Base-by-base conservation (phyloP, 2,329 filamentous ascomycete genomes). In the Geosmithia flava region DNA sequence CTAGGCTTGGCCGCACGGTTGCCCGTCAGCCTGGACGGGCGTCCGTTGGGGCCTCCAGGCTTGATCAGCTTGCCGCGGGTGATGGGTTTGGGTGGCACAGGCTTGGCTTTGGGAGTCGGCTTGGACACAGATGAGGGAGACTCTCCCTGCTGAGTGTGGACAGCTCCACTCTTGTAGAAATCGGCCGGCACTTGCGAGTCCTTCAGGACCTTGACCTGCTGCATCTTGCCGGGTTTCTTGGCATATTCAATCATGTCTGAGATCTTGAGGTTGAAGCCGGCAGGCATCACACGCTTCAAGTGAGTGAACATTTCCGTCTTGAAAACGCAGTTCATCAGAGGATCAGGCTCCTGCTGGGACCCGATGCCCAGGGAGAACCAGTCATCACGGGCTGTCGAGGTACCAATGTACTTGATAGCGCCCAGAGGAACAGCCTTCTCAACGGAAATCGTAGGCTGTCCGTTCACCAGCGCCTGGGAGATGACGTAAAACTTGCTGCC, bases 291-390 rank as follows among this genome's bases (percentile, higher is more conserved):
- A 46, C 80, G 81, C 60, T 83, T 81, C 69, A 98, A 81, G 53
- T 96, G 90, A 1, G 91, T 94, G 61, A 97, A 95, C 66, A 98
- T 83, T 60, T 98, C 93, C 0, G 93, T 98, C 72, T 98, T 98
- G 65, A 98, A 81, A 19, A 96, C 71, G 60, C 93, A 98, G 67
- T 83, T 95, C 58, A 98, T 67, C 20, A 98, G 74, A n/a, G 93
- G 89, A 64, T 98, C 93, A 0, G 93, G 76, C 62, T 97, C 91
- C 60, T 95, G 88, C 8, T 83, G 83, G 30, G 90, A 90, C n/a
- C 87, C 88, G 43, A 94, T 76, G 3, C 90, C 87, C 37, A 98
- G 72, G 1, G 91, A 88, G 65, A 98, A 96, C 93, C 93, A 98
- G 65, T 98, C 93, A 57, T 98, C 93, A 53, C 87, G 87, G 51